Evolutionary conservation across 495 filamentous ascomycete genomes (phyloP).

Genomic region (Neurospora sublineolata): DNA sequence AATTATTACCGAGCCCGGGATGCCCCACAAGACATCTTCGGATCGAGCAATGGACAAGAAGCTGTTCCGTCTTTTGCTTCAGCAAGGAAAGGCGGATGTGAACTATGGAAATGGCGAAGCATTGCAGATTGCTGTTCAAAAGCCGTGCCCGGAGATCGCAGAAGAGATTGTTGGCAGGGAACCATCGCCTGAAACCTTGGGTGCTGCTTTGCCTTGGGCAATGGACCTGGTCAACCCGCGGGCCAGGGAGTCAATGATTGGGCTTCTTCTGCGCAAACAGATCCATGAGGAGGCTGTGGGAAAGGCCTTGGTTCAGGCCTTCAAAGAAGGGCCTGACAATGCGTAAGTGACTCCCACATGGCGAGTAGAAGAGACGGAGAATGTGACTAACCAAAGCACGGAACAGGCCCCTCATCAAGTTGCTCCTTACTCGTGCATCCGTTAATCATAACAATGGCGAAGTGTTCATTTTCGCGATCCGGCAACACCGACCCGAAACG

Average conservation of each 20-base stretch:
- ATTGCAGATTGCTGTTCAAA: constrained; percentile 24
- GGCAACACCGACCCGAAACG: constrained; percentile 11
- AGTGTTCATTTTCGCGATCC: constrained; percentile 18
- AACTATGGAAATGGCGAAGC: constrained; percentile 24
- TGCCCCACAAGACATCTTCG: not conserved
- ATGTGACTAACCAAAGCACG: not conserved
- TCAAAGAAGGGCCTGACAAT: constrained; percentile 16
- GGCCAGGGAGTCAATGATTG: not conserved
- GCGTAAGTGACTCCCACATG: constrained; percentile 5
- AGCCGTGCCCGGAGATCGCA: constrained; percentile 18
- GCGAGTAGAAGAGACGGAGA: not conserved
- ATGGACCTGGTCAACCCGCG: constrained; percentile 12
- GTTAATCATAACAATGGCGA: constrained; percentile 25
- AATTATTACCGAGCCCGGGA: constrained; percentile 1
- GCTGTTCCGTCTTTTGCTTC: constrained; percentile 24
- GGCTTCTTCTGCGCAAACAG: constrained; percentile 12
- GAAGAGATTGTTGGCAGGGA: constrained; percentile 23
- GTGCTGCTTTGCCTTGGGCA: constrained; percentile 15
- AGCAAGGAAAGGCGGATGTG: constrained; percentile 32
- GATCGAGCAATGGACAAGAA: constrained; percentile 14
- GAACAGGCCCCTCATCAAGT: constrained; percentile 8
- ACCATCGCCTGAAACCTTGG: constrained; percentile 19
- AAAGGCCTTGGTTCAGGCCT: constrained; percentile 24
- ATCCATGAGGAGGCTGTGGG: constrained; percentile 21
- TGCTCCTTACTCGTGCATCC: constrained; percentile 14